Conservation (phyloP, 768 basidiomycete genomes). For the Leccinum broughii region DNA sequence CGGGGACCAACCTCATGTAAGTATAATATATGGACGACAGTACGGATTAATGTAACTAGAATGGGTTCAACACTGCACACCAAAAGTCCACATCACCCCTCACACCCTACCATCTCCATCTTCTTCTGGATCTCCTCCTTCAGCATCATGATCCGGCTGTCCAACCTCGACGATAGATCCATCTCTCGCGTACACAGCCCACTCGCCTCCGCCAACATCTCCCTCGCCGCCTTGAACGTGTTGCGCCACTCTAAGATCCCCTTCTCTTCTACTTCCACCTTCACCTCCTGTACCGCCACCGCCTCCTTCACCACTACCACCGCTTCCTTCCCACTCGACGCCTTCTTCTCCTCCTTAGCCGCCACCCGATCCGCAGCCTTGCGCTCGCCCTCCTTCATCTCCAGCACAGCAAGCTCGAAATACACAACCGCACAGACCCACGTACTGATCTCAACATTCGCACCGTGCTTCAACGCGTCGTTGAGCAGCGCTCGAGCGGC, state of each 20-base stretch:
- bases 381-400: conserved; percentile 59
- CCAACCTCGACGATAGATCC: conserved; percentile 68
- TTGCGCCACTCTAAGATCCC: conserved; percentile 42
- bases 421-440: conserved; percentile 69
- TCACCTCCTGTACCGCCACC: neutral
- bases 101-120: conserved; percentile 45
- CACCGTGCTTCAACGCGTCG: conserved; percentile 48
- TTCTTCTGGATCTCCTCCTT: conserved; percentile 69
- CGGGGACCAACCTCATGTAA: conserved; percentile 8
- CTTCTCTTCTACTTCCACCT: conserved; percentile 1
- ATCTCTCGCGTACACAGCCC: conserved; percentile 47
- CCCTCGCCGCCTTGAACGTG: conserved; percentile 48
- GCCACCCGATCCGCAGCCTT: conserved; percentile 35
- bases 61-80: neutral
- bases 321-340: neutral
- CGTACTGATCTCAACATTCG: conserved; percentile 48
- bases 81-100: conserved; percentile 6
- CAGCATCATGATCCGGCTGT: conserved; percentile 68
- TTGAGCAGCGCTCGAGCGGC: conserved; percentile 49
- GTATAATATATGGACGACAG: conserved; percentile 11
- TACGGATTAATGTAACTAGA: conserved; percentile 7
- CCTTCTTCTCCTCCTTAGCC: neutral
- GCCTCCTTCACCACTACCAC: neutral
- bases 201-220: conserved; percentile 54
- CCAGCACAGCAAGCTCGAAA: conserved; percentile 73